phyloP scores from a whole-genome alignment of 495 filamentous ascomycete species.

The Chaetomium tenue region DNA sequence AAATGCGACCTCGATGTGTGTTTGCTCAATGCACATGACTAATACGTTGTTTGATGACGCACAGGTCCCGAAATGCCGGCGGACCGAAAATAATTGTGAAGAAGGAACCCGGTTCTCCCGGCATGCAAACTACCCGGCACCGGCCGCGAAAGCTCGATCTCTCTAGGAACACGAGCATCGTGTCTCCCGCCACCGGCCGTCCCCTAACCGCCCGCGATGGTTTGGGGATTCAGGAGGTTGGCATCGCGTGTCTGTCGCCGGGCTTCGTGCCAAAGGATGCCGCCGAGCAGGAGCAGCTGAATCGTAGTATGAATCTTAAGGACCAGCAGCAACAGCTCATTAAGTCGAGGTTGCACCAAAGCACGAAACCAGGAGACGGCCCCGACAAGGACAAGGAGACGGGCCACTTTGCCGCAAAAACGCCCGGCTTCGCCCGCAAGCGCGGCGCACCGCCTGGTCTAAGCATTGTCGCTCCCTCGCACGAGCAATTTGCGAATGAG shows the following conservation, averaged over 20 bases:
- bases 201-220: constrained; percentile 76
- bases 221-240: constrained; percentile 84
- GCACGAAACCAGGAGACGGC: constrained; percentile 67
- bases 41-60: constrained; percentile 26
- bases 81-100: constrained; percentile 87
- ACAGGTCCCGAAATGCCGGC: constrained; percentile 52
- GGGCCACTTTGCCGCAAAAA: constrained; percentile 59
- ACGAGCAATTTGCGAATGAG: constrained; percentile 91
- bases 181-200: constrained; percentile 62
- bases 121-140: constrained; percentile 67
- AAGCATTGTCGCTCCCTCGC: constrained; percentile 94
- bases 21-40: constrained; percentile 19
- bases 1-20: constrained; percentile 2
- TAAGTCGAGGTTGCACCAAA: constrained; percentile 83
- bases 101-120: constrained; percentile 89
- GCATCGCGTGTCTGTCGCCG: constrained; percentile 89
- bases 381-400: constrained; percentile 57
- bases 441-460: constrained; percentile 85
- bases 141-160: constrained; percentile 88
- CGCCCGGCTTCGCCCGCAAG: constrained; percentile 60
- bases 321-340: constrained; percentile 96
- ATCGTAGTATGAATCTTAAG: constrained; percentile 87
- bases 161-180: constrained; percentile 64
- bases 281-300: constrained; percentile 91
- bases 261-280: constrained; percentile 96